Percentiles rank a stretch among this genome's conserved stretches.
These are phyloP conservation scores for Breynia disticha DNA, from an alignment of 441 rosid genomes.

Conservation along the genomic window DNA sequence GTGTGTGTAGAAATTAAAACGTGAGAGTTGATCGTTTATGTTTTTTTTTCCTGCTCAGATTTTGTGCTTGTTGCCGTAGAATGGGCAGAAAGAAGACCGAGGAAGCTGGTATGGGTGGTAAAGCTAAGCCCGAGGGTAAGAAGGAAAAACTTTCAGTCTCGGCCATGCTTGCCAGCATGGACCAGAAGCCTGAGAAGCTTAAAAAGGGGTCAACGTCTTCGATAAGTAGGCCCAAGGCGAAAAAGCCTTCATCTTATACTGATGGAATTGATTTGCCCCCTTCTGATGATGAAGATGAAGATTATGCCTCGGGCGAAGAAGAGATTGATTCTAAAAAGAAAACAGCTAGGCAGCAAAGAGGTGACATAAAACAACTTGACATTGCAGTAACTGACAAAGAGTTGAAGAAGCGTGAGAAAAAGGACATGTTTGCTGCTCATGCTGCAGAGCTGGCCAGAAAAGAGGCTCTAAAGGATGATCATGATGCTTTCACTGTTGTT, in stretches of 20 bases:
- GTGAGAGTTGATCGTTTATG: too few relatives aligned
- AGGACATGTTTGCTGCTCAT: conserved; percentile 47
- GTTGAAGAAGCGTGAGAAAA: conserved; percentile 67
- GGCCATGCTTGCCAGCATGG: conserved; percentile 79
- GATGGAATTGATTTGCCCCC: conserved; percentile 83
- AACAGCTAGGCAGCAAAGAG: conserved; percentile 21
- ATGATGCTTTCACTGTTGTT: conserved; percentile 83
- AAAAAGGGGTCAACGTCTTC: conserved; percentile 34
- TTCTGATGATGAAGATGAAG: conserved; percentile 57
- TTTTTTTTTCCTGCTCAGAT: too few relatives aligned
- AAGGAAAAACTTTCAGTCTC: conserved; percentile 63
- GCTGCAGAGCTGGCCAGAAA: conserved; percentile 46
- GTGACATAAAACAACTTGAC: conserved; percentile 38
- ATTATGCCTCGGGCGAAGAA: too few relatives aligned
- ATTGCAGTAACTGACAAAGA: conserved; percentile 56
- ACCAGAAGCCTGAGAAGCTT: conserved; percentile 56
- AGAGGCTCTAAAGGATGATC: conserved; percentile 83
- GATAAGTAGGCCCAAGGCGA: conserved; percentile 33
- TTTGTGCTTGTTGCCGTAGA: background rate
- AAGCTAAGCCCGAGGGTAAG: conserved; percentile 30
- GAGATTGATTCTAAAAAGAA: conserved; percentile 18
- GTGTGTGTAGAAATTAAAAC: too few relatives aligned
- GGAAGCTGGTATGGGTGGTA: conserved; percentile 6
- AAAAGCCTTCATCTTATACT: conserved; percentile 42
- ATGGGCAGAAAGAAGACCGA: conserved; percentile 82